A percentile compares a stretch with the other conserved stretches of the same genome.
Conservation (phyloP, 164 flowering plant genomes). For the Sextonia rubra region DNA sequence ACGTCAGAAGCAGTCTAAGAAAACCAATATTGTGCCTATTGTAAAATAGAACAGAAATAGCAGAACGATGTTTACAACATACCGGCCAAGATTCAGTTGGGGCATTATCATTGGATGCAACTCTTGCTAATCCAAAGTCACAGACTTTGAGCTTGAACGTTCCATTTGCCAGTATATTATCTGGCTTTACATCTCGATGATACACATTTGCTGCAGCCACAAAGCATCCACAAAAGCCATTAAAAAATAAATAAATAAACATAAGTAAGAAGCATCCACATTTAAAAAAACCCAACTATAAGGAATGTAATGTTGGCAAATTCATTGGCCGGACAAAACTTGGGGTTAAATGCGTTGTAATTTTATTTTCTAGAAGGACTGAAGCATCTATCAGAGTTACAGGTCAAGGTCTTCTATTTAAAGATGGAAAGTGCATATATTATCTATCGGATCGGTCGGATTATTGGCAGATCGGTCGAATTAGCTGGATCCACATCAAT, state of each 20-base stretch:
- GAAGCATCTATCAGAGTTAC: too few relatives aligned
- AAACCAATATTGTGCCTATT: not conserved
- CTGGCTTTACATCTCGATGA: slow-evolving; percentile 83
- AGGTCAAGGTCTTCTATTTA: too few relatives aligned
- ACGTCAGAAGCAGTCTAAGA: not conserved
- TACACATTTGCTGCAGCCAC: slow-evolving; percentile 69
- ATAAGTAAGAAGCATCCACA: not conserved
- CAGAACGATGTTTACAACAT: slow-evolving; percentile 13
- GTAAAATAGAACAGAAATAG: not conserved
- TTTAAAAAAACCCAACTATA: not conserved
- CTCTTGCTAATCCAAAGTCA: slow-evolving; percentile 95
- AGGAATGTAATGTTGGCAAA: too few relatives aligned
- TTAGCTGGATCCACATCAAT: too few relatives aligned
- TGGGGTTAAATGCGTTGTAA: too few relatives aligned
- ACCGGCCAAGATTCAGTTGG: slow-evolving; percentile 93
- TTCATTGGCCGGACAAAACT: too few relatives aligned
- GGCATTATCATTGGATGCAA: slow-evolving; percentile 77
- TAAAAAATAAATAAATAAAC: not conserved
- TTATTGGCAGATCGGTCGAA: too few relatives aligned
- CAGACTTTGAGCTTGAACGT: slow-evolving; percentile 88
- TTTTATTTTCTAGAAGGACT: too few relatives aligned
- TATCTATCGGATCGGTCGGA: too few relatives aligned
- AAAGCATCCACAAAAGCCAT: not conserved
- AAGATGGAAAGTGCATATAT: too few relatives aligned
- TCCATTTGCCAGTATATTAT: slow-evolving; percentile 88